These are phyloP conservation scores for Trichoderma atrobrunneum DNA, from an alignment of 2,329 filamentous ascomycete species.

Conservation along the genomic window DNA sequence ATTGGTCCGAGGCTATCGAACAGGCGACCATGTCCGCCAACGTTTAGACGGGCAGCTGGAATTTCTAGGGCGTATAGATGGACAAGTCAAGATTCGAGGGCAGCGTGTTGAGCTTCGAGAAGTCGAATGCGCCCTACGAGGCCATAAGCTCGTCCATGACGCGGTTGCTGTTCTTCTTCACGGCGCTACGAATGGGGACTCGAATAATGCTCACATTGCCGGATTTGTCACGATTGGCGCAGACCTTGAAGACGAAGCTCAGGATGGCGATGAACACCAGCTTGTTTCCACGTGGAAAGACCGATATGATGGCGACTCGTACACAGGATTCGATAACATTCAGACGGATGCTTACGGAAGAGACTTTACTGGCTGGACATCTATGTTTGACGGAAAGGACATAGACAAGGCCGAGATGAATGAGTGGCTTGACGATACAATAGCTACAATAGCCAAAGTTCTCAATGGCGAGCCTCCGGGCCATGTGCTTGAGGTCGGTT, in stretches of 20 bases:
- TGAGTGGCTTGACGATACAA: conserved; percentile 34
- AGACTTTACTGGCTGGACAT: conserved; percentile 34
- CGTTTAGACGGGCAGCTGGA: background rate
- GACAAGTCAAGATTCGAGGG: conserved; percentile 32
- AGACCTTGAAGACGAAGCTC: background rate
- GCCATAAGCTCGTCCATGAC: background rate
- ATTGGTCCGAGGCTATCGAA: background rate
- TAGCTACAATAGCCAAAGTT: conserved; percentile 25
- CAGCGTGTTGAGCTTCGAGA: conserved; percentile 32
- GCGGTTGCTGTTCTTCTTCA: background rate
- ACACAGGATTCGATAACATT: background rate
- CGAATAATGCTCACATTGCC: background rate
- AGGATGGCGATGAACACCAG: background rate
- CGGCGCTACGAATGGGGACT: background rate
- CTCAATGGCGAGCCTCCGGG: background rate
- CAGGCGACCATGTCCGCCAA: background rate
- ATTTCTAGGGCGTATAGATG: background rate
- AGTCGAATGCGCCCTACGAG: conserved; percentile 25
- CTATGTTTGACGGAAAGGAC: conserved; percentile 30
- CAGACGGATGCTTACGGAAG: background rate
- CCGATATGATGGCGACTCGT: background rate
- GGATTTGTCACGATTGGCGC: background rate
- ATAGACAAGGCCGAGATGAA: conserved; percentile 32
- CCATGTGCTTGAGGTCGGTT: background rate
- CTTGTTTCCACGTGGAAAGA: background rate